Percentiles rank a stretch among this genome's conserved stretches.
phyloP scores from a whole-genome alignment of 1,139 yeast genomes.

The Geotrichum carabidarum region DNA sequence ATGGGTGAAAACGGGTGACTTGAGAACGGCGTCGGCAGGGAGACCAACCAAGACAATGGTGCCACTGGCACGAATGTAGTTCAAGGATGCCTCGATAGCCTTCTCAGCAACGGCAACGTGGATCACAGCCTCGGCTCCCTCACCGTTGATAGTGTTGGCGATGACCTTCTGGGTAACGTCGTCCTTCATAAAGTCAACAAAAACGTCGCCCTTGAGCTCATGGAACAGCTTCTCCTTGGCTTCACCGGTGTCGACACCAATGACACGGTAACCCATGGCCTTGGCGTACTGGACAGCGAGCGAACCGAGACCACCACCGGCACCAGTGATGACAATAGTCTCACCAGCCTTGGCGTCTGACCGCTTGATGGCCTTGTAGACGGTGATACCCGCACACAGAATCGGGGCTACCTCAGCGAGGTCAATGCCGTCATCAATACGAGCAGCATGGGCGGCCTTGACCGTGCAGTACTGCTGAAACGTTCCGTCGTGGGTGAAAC shows the following conservation, averaged over 20 bases:
- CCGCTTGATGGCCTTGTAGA: conserved; percentile 66
- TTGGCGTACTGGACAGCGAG: conserved; percentile 68
- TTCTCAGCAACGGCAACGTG: conserved; percentile 66
- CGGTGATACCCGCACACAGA: conserved; percentile 71
- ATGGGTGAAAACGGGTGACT: conserved; percentile 51
- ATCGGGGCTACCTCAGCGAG: conserved; percentile 68
- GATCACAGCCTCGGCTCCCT: conserved; percentile 62
- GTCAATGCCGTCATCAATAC: conserved; percentile 59
- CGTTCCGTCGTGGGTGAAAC: conserved; percentile 69
- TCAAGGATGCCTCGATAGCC: conserved; percentile 58
- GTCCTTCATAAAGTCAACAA: conserved; percentile 50
- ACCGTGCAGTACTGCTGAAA: conserved; percentile 76
- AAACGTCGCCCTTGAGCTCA: conserved; percentile 60
- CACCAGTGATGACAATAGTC: conserved; percentile 72
- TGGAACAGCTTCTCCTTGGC: conserved; percentile 53
- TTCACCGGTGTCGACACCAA: conserved; percentile 66
- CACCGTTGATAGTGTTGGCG: conserved; percentile 44
- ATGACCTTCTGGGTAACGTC: conserved; percentile 44
- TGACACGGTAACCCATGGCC: conserved; percentile 66
- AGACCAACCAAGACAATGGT: conserved; percentile 67
- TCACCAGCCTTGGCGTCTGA: conserved; percentile 59
- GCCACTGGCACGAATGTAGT: conserved; percentile 62
- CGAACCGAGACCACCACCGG: conserved; percentile 75
- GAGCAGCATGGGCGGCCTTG: conserved; percentile 72
- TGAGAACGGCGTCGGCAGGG: conserved; percentile 57